These are phyloP conservation scores for Xylaria venustula DNA, from an alignment of 495 filamentous ascomycete genomes.

Conservation along the genomic window DNA sequence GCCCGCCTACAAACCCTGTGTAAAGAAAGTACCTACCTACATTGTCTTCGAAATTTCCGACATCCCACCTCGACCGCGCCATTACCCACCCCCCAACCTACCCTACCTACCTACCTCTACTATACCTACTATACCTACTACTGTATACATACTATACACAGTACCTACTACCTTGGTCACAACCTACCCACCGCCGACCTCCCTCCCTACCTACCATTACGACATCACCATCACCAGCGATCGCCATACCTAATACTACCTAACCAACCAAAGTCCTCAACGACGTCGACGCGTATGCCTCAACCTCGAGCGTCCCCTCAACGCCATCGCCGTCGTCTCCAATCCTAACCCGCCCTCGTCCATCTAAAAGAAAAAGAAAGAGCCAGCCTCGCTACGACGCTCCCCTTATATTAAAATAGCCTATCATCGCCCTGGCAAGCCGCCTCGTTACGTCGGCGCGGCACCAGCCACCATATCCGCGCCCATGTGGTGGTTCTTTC, in stretches of 20 bases:
- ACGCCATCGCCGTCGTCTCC: background rate
- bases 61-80: background rate
- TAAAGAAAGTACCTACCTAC: too few species aligned
- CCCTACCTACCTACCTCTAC: too few species aligned
- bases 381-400: background rate
- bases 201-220: constrained; percentile 1
- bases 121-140: too few species aligned
- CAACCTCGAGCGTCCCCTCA: background rate
- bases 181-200: too few species aligned
- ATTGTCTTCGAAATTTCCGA: background rate
- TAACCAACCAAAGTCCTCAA: too few species aligned
- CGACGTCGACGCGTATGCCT: background rate
- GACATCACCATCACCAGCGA: background rate
- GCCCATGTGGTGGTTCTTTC: constrained; percentile 69
- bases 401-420: background rate
- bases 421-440: constrained; percentile 26
- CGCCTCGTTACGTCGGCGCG: constrained; percentile 33
- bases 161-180: too few species aligned
- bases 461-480: constrained; percentile 38
- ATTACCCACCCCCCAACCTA: background rate
- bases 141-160: background rate
- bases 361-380: too few species aligned
- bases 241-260: background rate
- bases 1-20: background rate
- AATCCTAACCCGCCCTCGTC: background rate